Base-by-base conservation (phyloP, 139 green algal species). In the Yamagishiella unicocca region DNA sequence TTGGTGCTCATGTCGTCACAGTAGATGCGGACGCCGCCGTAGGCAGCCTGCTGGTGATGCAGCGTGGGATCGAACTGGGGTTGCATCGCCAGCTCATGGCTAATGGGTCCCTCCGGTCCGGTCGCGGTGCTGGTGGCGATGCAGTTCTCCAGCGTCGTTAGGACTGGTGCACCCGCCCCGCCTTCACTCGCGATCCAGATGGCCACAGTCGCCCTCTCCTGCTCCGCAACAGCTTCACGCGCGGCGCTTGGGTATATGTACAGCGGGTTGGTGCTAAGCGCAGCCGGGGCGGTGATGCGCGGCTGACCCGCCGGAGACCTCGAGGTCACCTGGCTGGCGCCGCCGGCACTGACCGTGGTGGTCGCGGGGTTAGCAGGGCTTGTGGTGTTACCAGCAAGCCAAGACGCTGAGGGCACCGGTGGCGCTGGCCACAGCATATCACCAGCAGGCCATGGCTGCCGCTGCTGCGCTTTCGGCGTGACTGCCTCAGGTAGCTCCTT, bases 171-270 rank as follows among this genome's bases (percentile, higher is more conserved):
- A 17, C 6, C 2, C 6, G 66, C 66, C 27, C 76, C 76, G 53
- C 76, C 76, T 5, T 71, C 76, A 24, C 76, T 71, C 8, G 53
- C 53, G 0, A 83, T 83, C 76, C 53, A 71, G 76, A 83, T 83
- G 7, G 53, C 76, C 53, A 83, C 76, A 6, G 76, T 72, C 35
- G 53, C 76, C 2, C 35, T 19, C 24, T 83, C 53, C 53, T 71
- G 50, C 54, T 84, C 74, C n/a, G 74, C 74, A 8, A 67, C 46
- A 19, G 72, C 72, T 14, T 62, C 72, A 1, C 29, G 43, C 29
- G 74, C 74, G 1, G 74, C 58, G 78, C 78, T 84, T 2, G 78
- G 38, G 31, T 86, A 67, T 4, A 86, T 22, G 45, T 55, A 86
- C 4, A 86, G 64, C 22, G 80, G 80, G 43, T 86, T 86, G 21